These are phyloP conservation scores for Phaeolepiota aurea DNA, from an alignment of 768 basidiomycete genomes.

Conservation along the genomic window DNA sequence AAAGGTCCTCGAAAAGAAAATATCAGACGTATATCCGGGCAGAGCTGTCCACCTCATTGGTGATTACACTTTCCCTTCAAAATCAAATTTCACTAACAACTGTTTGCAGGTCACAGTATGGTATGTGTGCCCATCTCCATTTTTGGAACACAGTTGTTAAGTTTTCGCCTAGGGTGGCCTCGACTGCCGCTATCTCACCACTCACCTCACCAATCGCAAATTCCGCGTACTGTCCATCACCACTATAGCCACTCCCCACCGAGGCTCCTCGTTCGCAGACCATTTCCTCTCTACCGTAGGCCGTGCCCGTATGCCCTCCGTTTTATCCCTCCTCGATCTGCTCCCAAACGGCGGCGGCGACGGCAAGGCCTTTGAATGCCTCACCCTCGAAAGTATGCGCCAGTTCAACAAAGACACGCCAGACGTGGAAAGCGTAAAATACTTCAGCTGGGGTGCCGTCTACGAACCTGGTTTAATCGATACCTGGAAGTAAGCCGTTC, in stretches of 20 bases:
- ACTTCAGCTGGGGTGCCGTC: constrained; percentile 93
- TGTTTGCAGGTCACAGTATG: constrained; percentile 63
- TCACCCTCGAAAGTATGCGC: constrained; percentile 81
- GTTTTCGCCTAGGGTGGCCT: constrained; percentile 58
- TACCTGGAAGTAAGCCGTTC: constrained; percentile 59
- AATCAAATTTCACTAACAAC: not conserved
- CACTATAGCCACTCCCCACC: constrained; percentile 92
- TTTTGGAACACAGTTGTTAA: not conserved
- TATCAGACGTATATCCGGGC: constrained; percentile 75
- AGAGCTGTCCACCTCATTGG: constrained; percentile 84
- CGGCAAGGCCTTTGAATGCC: constrained; percentile 85
- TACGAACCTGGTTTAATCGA: constrained; percentile 88
- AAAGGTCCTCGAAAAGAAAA: constrained; percentile 76
- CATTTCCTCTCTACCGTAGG: constrained; percentile 79
- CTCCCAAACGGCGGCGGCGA: constrained; percentile 92
- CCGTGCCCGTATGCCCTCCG: constrained; percentile 52
- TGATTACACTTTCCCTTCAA: constrained; percentile 13
- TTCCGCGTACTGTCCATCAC: constrained; percentile 85
- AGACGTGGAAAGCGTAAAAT: constrained; percentile 69
- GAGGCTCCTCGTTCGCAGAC: constrained; percentile 90
- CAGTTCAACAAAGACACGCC: constrained; percentile 84
- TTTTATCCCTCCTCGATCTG: constrained; percentile 70
- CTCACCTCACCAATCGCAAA: constrained; percentile 61
- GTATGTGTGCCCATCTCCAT: constrained; percentile 25
- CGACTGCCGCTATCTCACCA: constrained; percentile 86